Conservation (phyloP, 1,284 basidiomycete species). For the Ustilago tritici region DNA sequence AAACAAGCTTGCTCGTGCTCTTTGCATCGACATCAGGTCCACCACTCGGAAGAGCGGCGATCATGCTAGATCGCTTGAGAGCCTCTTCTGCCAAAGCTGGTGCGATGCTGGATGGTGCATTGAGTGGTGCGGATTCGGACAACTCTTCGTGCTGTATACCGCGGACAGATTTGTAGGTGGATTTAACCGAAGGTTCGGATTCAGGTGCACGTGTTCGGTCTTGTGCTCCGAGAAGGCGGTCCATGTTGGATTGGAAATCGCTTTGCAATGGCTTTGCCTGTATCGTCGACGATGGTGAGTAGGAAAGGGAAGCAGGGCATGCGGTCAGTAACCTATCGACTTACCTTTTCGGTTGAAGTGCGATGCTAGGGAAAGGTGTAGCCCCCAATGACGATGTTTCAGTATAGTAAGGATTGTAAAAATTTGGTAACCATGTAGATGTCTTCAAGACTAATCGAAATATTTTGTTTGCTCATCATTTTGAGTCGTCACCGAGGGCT, state of each 20-base stretch:
- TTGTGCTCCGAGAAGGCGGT: constrained; percentile 59
- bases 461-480: constrained; percentile 52
- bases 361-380: background rate
- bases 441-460: constrained; percentile 70
- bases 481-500: constrained; percentile 28
- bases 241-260: constrained; percentile 65
- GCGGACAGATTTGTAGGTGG: constrained; percentile 43
- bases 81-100: constrained; percentile 40
- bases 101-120: constrained; percentile 41
- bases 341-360: no score
- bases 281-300: background rate
- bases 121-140: constrained; percentile 32
- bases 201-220: constrained; percentile 46
- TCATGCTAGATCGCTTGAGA: constrained; percentile 31
- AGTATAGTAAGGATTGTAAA: constrained; percentile 59
- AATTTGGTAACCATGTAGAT: constrained; percentile 57
- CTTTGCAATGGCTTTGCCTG: constrained; percentile 61
- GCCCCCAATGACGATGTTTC: constrained; percentile 34
- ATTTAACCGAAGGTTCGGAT: constrained; percentile 32
- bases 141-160: constrained; percentile 60
- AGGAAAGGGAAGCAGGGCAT: background rate
- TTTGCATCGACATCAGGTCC: constrained; percentile 36
- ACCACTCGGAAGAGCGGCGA: constrained; percentile 43
- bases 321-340: constrained; percentile 15
- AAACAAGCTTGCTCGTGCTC: constrained; percentile 21